Conservation (phyloP, 129 eudicot genomes). For the Pittosporum tobira region DNA sequence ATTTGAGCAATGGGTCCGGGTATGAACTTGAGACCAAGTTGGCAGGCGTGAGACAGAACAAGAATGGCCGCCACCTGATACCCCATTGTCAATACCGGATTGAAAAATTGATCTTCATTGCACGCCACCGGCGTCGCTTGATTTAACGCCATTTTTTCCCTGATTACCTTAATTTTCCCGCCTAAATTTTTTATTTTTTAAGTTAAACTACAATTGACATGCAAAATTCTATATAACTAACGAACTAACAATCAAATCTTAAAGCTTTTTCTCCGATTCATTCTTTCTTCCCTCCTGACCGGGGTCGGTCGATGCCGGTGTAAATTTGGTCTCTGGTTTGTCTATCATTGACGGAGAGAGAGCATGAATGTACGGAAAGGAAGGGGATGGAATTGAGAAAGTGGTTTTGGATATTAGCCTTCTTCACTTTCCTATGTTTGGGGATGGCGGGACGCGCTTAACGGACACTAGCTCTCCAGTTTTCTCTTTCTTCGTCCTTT, state of each 20-base stretch:
- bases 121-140: constrained; percentile 21
- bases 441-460: constrained; percentile 26
- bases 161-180: constrained; percentile 7
- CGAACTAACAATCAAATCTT: neutral
- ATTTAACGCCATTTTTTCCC: constrained; percentile 6
- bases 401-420: constrained; percentile 4
- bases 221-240: no score
- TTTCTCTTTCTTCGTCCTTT: neutral
- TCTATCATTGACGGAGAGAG: no score
- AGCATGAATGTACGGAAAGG: no score
- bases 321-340: neutral
- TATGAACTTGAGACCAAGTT: constrained; percentile 60
- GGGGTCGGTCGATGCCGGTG: neutral
- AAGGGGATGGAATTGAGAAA: constrained; percentile 3
- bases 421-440: constrained; percentile 2
- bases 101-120: constrained; percentile 38
- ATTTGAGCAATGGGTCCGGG: constrained; percentile 82
- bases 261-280: neutral
- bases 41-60: constrained; percentile 74
- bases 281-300: neutral
- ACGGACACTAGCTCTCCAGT: constrained; percentile 12
- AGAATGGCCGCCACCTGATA: constrained; percentile 69
- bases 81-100: constrained; percentile 74
- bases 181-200: constrained; percentile 6
- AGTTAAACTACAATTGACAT: neutral